Evolutionary conservation across 2,329 filamentous ascomycete species (phyloP).

Genomic region (Fusarium multiceps): DNA sequence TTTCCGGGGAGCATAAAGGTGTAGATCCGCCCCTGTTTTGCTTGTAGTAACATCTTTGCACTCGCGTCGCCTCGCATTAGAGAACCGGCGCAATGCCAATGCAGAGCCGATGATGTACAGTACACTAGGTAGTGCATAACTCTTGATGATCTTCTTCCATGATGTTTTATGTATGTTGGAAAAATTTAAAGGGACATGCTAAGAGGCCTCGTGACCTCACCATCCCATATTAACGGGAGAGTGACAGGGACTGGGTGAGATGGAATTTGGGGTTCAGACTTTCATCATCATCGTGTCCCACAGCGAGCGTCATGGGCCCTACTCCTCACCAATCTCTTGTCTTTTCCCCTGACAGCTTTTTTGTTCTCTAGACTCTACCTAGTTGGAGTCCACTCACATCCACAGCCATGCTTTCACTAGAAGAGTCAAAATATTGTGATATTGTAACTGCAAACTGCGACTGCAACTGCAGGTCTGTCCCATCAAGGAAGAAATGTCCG

Average conservation of each 20-base stretch:
- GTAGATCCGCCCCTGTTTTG: conserved; percentile 12
- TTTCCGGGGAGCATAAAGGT: conserved; percentile 20
- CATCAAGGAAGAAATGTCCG: conserved; percentile 9
- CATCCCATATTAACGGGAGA: conserved; percentile 16
- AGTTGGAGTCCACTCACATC: conserved; percentile 26
- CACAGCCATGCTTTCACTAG: conserved; percentile 17
- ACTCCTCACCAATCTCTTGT: conserved; percentile 28
- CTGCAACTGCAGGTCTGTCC: background rate
- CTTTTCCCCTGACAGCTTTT: conserved; percentile 16
- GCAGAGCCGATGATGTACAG: conserved; percentile 20
- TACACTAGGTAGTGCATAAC: conserved; percentile 2
- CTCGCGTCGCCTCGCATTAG: background rate
- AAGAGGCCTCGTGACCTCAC: conserved; percentile 39
- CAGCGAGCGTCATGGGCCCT: conserved; percentile 26
- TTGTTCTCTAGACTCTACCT: background rate
- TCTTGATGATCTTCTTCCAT: background rate
- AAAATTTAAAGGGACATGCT: conserved; percentile 9
- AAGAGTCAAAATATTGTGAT: background rate
- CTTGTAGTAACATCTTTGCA: background rate
- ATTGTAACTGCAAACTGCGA: no score
- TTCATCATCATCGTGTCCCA: conserved; percentile 22
- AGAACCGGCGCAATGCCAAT: background rate
- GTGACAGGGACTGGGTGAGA: conserved; percentile 29
- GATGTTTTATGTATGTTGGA: background rate
- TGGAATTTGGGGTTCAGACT: conserved; percentile 21